Percentiles rank a stretch among this genome's conserved stretches.
phyloP scores from a whole-genome alignment of 257 asterid genomes.

The Jaltomata sinuosa region DNA sequence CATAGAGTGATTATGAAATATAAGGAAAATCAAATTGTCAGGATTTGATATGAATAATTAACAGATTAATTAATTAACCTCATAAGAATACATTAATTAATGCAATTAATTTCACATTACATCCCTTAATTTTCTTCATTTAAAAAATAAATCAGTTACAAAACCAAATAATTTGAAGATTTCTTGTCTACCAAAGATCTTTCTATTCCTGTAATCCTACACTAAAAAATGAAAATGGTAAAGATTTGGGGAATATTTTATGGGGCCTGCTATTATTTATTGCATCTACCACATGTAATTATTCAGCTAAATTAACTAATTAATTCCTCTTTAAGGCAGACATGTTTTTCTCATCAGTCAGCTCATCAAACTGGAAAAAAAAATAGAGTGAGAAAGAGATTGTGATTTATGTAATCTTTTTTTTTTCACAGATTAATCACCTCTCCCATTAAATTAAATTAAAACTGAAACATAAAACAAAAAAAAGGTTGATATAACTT shows the following conservation, averaged over 20 bases:
- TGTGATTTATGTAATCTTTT: not conserved
- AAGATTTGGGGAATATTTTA: slow-evolving; percentile 45
- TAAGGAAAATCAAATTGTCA: not conserved
- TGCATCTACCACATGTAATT: slow-evolving; percentile 1
- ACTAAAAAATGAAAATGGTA: slow-evolving; percentile 14
- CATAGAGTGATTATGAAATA: not conserved
- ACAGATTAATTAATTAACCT: not conserved
- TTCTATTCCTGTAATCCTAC: slow-evolving; percentile 8
- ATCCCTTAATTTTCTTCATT: not conserved
- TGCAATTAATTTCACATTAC: not conserved
- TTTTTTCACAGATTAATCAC: not conserved
- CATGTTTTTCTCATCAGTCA: not conserved
- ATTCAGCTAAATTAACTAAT: not conserved
- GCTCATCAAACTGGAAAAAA: not conserved
- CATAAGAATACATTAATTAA: not conserved
- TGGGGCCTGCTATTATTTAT: slow-evolving; percentile 10
- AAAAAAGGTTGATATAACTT: not conserved
- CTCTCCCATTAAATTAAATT: not conserved
- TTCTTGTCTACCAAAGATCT: slow-evolving; percentile 10
- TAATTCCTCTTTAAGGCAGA: not conserved
- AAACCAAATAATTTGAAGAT: slow-evolving; percentile 2
- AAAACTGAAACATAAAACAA: not conserved
- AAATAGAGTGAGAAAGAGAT: not conserved
- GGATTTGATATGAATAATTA: not conserved
- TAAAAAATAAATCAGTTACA: not conserved